Evolutionary conservation across 257 asterid genomes (phyloP), one percentile per base, ranked within the genome.

Genomic region (Solanum piurae): DNA sequence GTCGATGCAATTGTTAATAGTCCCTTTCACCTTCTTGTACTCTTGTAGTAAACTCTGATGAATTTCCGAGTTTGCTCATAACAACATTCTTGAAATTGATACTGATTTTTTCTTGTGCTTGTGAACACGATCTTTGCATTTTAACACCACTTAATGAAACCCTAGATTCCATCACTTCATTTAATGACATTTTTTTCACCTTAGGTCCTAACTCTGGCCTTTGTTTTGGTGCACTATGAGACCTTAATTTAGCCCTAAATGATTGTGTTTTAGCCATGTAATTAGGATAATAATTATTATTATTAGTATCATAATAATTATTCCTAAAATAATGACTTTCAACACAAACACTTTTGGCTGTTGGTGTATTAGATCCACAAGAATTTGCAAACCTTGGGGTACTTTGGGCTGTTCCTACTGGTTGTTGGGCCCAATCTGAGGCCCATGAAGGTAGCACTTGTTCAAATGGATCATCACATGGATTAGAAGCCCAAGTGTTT

Each of bases 191-290:
- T 87, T 91, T 90, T 89, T 90, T 93, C 92, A 79, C 12, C 64
- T 76, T 91, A n/a, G 95, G 87, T 10, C 72, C 38, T 2, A 89
- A 55, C 13, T 92, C 96, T n/a, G 94, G 98, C 87, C 99, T 91
- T 68, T 89, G 96, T 83, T 91, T 96, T 3, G 98, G 99, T 7
- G 96, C 98, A 79, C 98, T 95, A 2, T 91, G 94, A 10, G 99
- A 95, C 91, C 98, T 89, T 85, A 91, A 64, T 85, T 95, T 95
- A 2, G 98, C 98, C 85, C 88, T 91, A 89, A 94, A 96, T 79
- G 99, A 94, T 89, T 94, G 91, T 13, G 98, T 95, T 37, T 92
- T 94, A 58, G 95, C 97, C 99, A 96, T 96, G 87, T 96, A 96
- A 85, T 87, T 94, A 20, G 98, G 98, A 42, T 46, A 84, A 86